These are phyloP conservation scores for Byssoonygena ceratinophila DNA, from an alignment of 2,329 filamentous ascomycete species.

Conservation along the genomic window DNA sequence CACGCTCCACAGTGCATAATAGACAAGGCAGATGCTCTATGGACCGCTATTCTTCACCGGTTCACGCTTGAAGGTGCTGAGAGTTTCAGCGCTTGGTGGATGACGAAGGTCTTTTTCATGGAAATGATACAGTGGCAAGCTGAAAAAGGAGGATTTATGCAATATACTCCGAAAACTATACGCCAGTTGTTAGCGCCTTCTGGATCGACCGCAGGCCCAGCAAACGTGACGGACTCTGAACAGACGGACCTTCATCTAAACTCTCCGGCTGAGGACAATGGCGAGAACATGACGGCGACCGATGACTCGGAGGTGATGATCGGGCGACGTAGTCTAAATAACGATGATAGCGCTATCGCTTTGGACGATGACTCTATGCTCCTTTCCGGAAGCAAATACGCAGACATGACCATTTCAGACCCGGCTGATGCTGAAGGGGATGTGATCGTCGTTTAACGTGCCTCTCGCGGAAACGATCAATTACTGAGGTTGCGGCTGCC, in stretches of 20 bases:
- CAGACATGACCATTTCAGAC: slow-evolving; percentile 38
- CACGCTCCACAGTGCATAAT: slow-evolving; percentile 38
- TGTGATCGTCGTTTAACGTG: slow-evolving; percentile 36
- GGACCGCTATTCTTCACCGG: slow-evolving; percentile 36
- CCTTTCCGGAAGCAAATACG: slow-evolving; percentile 36
- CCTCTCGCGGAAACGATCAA: slow-evolving; percentile 12
- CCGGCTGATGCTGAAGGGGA: slow-evolving; percentile 38
- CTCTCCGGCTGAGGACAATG: slow-evolving; percentile 14
- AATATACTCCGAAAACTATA: slow-evolving; percentile 35
- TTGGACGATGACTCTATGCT: slow-evolving; percentile 43
- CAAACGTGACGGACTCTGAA: slow-evolving; percentile 10
- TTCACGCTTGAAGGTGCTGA: slow-evolving; percentile 37
- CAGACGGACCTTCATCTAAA: background rate
- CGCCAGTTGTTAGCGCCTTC: slow-evolving; percentile 20
- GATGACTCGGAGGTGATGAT: background rate
- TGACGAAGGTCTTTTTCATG: slow-evolving; percentile 89
- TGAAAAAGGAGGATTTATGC: slow-evolving; percentile 80
- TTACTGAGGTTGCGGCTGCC: background rate
- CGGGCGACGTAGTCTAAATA: slow-evolving; percentile 30
- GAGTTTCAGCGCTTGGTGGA: slow-evolving; percentile 45
- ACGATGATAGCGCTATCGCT: slow-evolving; percentile 67
- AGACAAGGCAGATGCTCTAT: slow-evolving; percentile 36
- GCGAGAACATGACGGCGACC: slow-evolving; percentile 31
- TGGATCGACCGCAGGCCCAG: slow-evolving; percentile 18
- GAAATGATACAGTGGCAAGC: slow-evolving; percentile 88